A percentile compares a stretch with the other conserved stretches of the same genome.
phyloP scores from a whole-genome alignment of 2,329 filamentous ascomycete species.

The Cladosporium sp. region DNA sequence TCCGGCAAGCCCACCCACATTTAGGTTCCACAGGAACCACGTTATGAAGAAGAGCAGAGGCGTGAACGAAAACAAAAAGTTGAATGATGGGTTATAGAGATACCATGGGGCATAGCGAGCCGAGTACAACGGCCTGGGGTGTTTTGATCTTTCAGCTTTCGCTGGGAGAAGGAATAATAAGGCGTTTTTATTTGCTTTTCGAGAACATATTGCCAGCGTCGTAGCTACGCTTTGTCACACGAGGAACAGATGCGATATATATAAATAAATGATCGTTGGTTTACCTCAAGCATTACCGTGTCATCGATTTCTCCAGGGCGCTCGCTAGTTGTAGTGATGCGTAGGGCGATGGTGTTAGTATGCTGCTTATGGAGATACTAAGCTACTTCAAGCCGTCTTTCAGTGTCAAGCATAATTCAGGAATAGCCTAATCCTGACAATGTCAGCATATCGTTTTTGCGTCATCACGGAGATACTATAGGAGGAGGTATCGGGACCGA shows the following conservation, averaged over 20 bases:
- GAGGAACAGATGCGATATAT: background rate
- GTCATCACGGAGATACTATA: background rate
- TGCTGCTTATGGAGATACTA: background rate
- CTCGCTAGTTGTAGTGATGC: fast-evolving
- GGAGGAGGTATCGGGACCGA: background rate
- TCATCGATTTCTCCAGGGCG: background rate
- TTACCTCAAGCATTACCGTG: background rate
- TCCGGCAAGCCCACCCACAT: conserved; percentile 14
- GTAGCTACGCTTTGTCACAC: background rate
- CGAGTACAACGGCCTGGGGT: background rate
- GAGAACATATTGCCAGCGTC: background rate
- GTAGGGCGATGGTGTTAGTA: background rate
- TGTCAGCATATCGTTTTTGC: background rate
- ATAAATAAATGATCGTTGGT: background rate
- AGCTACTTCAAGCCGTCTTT: background rate
- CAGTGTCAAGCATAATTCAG: background rate
- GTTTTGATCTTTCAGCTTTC: background rate
- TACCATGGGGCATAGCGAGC: conserved; percentile 10
- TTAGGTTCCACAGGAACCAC: background rate
- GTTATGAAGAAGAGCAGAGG: background rate
- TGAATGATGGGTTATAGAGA: conserved; percentile 11
- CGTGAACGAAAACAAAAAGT: background rate
- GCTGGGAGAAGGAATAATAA: background rate
- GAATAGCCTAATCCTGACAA: background rate
- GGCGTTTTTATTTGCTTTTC: background rate